These are phyloP conservation scores for Vinca minor DNA, from an alignment of 257 asterid genomes.

Conservation along the genomic window DNA sequence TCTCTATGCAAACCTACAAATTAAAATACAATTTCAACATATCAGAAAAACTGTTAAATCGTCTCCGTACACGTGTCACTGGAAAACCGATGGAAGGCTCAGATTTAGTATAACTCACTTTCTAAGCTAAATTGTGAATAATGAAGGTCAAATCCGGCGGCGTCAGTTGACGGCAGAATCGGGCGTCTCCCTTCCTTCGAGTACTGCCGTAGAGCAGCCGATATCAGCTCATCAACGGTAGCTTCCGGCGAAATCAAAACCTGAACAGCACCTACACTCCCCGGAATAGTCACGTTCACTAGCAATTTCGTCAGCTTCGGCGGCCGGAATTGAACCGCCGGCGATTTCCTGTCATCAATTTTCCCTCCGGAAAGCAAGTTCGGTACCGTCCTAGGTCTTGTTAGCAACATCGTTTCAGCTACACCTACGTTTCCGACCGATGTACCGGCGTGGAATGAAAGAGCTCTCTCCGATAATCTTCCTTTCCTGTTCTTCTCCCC, in stretches of 20 bases:
- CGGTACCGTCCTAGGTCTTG: slow-evolving; percentile 74
- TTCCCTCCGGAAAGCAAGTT: slow-evolving; percentile 28
- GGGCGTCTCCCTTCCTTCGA: slow-evolving; percentile 66
- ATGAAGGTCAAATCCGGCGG: slow-evolving; percentile 59
- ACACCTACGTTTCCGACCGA: slow-evolving; percentile 1
- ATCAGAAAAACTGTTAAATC: not conserved
- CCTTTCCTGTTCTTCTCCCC: slow-evolving; percentile 46
- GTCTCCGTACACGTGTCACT: not conserved
- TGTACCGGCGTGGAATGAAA: slow-evolving; percentile 43
- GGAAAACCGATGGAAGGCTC: slow-evolving; percentile 10
- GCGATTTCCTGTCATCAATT: not conserved
- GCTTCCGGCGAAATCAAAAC: slow-evolving; percentile 64
- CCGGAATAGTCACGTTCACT: slow-evolving; percentile 67
- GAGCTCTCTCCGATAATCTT: slow-evolving; percentile 44
- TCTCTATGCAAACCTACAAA: slow-evolving; percentile 51
- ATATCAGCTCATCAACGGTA: slow-evolving; percentile 62
- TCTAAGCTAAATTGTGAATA: slow-evolving; percentile 88
- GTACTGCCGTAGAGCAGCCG: slow-evolving; percentile 59
- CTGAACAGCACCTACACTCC: slow-evolving; percentile 74
- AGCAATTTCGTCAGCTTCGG: slow-evolving; percentile 59
- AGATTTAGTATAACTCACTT: slow-evolving; percentile 41
- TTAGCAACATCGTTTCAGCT: slow-evolving; percentile 25
- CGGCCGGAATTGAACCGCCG: slow-evolving; percentile 6
- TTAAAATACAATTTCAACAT: not conserved
- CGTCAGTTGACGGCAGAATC: slow-evolving; percentile 24